Evolutionary conservation across 163 green algal species (phyloP), one percentile per base, ranked within the genome.

Genomic region (Scenedesmus sp.): DNA sequence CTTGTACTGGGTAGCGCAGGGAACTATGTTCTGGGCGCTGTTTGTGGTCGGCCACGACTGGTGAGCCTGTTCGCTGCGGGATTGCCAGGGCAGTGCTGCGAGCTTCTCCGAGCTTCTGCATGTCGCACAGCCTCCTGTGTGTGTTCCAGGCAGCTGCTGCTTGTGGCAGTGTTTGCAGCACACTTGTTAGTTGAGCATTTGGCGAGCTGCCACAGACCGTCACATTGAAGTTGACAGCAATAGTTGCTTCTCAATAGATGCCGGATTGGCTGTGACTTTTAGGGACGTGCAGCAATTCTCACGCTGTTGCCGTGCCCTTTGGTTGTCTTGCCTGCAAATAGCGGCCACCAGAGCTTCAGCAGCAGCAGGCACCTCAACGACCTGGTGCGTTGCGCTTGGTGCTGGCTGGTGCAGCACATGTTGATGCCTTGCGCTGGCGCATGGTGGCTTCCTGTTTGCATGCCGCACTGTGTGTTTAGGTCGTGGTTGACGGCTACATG

Each of bases 11-110:
- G 46, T 99, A 24, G 97, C 97, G 0, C 97, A 99, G 93, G 97
- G 97, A 43, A 99, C 97, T 93, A 99, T 99, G 97, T 99, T 99
- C 94, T 99, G 97, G 97, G 97, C 97, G 3, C 96, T 99, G 22
- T 99, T 99, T 68, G 97, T 99, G 18, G 95, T 99, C 26, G 97
- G 97, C 42, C 97, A 99, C 89, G 97, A 99, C 95, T 99, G 97
- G 96, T 98, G 61, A 94, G 95, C 79, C 2, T 20, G 40, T 2
- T 4, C 5, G 83, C 53, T 43, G 56, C 16, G 18, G n/a, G n/a
- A n/a, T n/a, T n/a, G n/a, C n/a, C n/a, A 16, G 12, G 9, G 51
- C 51, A 61, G 5, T 61, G n/a, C n/a, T n/a, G n/a, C n/a, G n/a
- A n/a, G n/a, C n/a, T n/a, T n/a, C n/a, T n/a, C n/a, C n/a, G n/a